Conservation (phyloP, 257 asterid species). For the Jaltomata sinuosa region DNA sequence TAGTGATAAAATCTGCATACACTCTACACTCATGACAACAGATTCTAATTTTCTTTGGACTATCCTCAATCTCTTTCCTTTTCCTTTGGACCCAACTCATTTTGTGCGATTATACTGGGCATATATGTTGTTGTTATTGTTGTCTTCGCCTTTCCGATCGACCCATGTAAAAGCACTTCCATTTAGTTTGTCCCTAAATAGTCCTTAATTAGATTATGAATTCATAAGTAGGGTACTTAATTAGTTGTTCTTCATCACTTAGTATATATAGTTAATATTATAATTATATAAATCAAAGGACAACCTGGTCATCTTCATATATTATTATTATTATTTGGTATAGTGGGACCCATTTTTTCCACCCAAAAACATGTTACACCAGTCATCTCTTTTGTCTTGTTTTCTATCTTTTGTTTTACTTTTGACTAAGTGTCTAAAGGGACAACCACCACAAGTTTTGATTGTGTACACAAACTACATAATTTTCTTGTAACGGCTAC, state of each 20-base stretch:
- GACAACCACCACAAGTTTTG: background rate
- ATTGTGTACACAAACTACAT: background rate
- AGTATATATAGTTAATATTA: background rate
- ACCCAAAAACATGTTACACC: background rate
- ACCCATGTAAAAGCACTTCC: too few species aligned
- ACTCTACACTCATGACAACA: too few species aligned
- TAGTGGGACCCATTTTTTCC: background rate
- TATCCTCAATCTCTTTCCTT: too few species aligned
- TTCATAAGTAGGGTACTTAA: background rate
- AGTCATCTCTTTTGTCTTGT: background rate
- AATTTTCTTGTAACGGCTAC: constrained; percentile 26
- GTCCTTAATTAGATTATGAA: background rate
- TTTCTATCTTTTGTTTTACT: background rate
- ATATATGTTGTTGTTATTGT: too few species aligned
- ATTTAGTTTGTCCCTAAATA: too few species aligned
- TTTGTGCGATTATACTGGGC: too few species aligned
- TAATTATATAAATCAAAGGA: background rate
- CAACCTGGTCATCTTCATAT: background rate
- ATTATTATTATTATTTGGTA: background rate
- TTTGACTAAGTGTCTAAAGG: background rate
- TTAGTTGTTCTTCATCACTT: too few species aligned
- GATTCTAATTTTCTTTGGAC: too few species aligned
- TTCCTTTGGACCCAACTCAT: too few species aligned
- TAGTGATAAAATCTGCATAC: too few species aligned
- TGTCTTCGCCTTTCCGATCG: too few species aligned